These are phyloP conservation scores for Aspergillus udagawae DNA, from an alignment of 2,329 filamentous ascomycete species.

Conservation along the genomic window DNA sequence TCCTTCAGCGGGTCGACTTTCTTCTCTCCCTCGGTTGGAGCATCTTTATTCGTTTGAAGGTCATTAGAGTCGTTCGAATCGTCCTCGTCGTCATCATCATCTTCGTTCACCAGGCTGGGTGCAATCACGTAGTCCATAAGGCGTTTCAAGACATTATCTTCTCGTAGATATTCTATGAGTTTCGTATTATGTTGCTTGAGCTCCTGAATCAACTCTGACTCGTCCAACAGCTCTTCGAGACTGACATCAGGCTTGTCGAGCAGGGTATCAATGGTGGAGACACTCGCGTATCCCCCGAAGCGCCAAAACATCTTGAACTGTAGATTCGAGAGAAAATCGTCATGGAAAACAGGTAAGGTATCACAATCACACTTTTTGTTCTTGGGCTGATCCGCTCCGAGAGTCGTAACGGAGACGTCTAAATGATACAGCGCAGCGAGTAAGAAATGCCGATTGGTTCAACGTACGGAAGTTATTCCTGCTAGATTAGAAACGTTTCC, in stretches of 20 bases:
- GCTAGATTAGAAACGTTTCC: conserved; percentile 6
- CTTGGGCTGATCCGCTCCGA: conserved; percentile 20
- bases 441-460: neutral
- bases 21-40: conserved; percentile 37
- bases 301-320: conserved; percentile 93
- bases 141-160: conserved; percentile 76
- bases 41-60: conserved; percentile 23
- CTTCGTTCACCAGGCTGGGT: conserved; percentile 54
- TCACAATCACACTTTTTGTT: conserved; percentile 17
- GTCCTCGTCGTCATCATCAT: conserved; percentile 51
- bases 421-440: conserved; percentile 21
- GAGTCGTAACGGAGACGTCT: conserved; percentile 24
- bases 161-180: conserved; percentile 90
- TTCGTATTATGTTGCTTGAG: conserved; percentile 98
- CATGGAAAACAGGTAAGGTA: conserved; percentile 30
- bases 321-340: conserved; percentile 30
- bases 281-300: conserved; percentile 97
- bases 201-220: conserved; percentile 94
- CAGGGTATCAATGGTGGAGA: conserved; percentile 92
- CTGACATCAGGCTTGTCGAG: conserved; percentile 94
- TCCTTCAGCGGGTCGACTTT: conserved; percentile 31
- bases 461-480: conserved; percentile 1
- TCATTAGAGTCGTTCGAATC: conserved; percentile 46
- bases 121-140: conserved; percentile 90
- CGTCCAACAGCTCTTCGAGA: conserved; percentile 91